Percentiles rank a stretch among this genome's conserved stretches.
These are phyloP conservation scores for Coniella vitis DNA, from an alignment of 2,329 filamentous ascomycete species.

Conservation along the genomic window DNA sequence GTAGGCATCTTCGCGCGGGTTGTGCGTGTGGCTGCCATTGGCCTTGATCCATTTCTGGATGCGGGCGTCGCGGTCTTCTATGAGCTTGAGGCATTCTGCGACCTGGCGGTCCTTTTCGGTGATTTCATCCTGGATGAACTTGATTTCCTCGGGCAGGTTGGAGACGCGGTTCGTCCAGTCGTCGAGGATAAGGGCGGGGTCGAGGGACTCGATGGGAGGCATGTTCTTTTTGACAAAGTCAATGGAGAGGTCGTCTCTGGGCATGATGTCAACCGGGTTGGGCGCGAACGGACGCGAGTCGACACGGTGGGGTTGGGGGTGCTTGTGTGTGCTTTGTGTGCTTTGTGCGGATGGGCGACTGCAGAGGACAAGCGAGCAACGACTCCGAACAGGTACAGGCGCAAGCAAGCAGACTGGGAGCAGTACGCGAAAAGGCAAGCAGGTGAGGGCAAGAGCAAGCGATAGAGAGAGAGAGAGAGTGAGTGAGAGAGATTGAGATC, in stretches of 20 bases:
- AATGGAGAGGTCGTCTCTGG: conserved; percentile 67
- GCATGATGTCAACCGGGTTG: conserved; percentile 53
- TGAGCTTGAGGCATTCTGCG: conserved; percentile 59
- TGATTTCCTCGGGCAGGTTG: conserved; percentile 76
- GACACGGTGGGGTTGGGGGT: not conserved
- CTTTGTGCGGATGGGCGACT: conserved; percentile 2
- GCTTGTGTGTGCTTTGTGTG: conserved; percentile 15
- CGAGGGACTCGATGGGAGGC: conserved; percentile 49
- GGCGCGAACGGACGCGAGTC: conserved; percentile 19
- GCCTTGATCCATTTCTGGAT: conserved; percentile 77
- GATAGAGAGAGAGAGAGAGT: conserved; percentile 2
- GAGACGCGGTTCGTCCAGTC: conserved; percentile 70
- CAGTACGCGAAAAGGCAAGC: not conserved
- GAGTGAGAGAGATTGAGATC: conserved; percentile 1
- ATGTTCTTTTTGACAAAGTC: conserved; percentile 63
- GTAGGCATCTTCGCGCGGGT: conserved; percentile 68
- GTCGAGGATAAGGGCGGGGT: conserved; percentile 65
- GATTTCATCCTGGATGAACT: conserved; percentile 78
- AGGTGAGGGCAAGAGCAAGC: conserved; percentile 14
- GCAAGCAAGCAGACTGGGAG: not conserved
- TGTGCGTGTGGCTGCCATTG: conserved; percentile 65
- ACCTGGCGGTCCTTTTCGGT: conserved; percentile 71
- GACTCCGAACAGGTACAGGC: conserved; percentile 1
- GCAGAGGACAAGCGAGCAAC: not conserved
- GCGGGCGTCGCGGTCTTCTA: conserved; percentile 64